Percentiles rank a stretch among this genome's conserved stretches.
These are phyloP conservation scores for Suillus sp. DNA, from an alignment of 768 basidiomycete genomes.

Conservation along the genomic window DNA sequence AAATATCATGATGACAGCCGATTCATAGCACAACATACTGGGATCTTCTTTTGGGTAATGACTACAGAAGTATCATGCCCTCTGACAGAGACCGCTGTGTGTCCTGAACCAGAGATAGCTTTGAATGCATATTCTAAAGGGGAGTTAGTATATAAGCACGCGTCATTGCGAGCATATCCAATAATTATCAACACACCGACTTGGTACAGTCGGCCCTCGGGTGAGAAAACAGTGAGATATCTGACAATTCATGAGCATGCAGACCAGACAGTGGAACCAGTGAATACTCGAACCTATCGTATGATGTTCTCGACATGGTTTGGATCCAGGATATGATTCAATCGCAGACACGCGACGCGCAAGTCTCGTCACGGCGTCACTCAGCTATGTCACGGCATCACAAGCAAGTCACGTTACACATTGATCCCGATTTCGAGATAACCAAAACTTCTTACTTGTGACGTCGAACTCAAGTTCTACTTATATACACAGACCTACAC, in stretches of 20 bases:
- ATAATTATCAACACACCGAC: conserved; percentile 65
- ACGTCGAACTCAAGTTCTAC: neutral
- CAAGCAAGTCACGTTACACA: conserved; percentile 15
- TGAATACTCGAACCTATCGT: conserved; percentile 65
- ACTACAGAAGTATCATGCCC: conserved; percentile 95
- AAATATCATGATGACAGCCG: conserved; percentile 8
- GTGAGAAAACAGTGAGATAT: conserved; percentile 96
- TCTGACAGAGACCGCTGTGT: conserved; percentile 89
- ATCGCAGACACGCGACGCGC: conserved; percentile 59
- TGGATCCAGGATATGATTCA: conserved; percentile 27
- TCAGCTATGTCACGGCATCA: conserved; percentile 40
- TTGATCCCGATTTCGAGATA: neutral
- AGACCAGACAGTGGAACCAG: neutral
- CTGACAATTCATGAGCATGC: conserved; percentile 36
- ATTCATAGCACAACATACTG: conserved; percentile 57
- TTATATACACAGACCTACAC: neutral
- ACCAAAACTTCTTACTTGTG: neutral
- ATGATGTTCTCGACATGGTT: conserved; percentile 91
- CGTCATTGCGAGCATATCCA: conserved; percentile 9
- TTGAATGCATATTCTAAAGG: conserved; percentile 96
- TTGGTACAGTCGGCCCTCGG: conserved; percentile 97
- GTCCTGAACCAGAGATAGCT: conserved; percentile 95
- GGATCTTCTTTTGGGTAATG: conserved; percentile 98
- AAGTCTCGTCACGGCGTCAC: conserved; percentile 43
- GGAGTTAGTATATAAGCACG: conserved; percentile 16